Percentiles rank a stretch among this genome's conserved stretches.
Evolutionary conservation across 2,329 filamentous ascomycete species (phyloP).

Genomic region (Ciborinia camelliae): DNA sequence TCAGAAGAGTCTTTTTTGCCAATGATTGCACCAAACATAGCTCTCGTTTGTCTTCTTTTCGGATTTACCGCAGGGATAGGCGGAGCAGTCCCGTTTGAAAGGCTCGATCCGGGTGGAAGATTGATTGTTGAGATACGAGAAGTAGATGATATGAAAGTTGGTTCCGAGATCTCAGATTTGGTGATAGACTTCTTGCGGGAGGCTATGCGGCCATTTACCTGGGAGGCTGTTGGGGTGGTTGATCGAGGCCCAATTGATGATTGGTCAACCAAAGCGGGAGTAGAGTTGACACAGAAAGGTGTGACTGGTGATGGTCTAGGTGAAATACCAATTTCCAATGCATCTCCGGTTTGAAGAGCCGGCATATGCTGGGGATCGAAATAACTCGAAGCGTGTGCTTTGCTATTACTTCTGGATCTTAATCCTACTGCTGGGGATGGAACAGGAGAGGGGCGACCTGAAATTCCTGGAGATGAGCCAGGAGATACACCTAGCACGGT

Average conservation of each 20-base stretch:
- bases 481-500: constrained; percentile 25
- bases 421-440: constrained; percentile 30
- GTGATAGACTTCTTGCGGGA: constrained; percentile 36
- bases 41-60: constrained; percentile 34
- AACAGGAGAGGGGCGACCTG: constrained; percentile 29
- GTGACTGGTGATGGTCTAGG: constrained; percentile 36
- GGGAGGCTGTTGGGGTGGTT: constrained; percentile 28
- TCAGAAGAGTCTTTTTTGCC: constrained; percentile 29
- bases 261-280: constrained; percentile 30
- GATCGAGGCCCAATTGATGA: constrained; percentile 28
- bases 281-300: constrained; percentile 35
- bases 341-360: constrained; percentile 25
- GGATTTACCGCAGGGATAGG: constrained; percentile 38
- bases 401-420: constrained; percentile 34
- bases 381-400: constrained; percentile 26
- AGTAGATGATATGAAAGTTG: constrained; percentile 36
- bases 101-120: constrained; percentile 33
- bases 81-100: constrained; percentile 32
- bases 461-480: constrained; percentile 17
- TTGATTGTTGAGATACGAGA: constrained; percentile 36
- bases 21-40: constrained; percentile 34
- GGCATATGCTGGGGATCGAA: constrained; percentile 32
- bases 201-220: constrained; percentile 22
- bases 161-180: constrained; percentile 38
- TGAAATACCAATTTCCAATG: constrained; percentile 31